A percentile compares a stretch with the other conserved stretches of the same genome.
Evolutionary conservation across 2,329 filamentous ascomycete genomes (phyloP).

Genomic region (Clarireedia homoeocarpa): DNA sequence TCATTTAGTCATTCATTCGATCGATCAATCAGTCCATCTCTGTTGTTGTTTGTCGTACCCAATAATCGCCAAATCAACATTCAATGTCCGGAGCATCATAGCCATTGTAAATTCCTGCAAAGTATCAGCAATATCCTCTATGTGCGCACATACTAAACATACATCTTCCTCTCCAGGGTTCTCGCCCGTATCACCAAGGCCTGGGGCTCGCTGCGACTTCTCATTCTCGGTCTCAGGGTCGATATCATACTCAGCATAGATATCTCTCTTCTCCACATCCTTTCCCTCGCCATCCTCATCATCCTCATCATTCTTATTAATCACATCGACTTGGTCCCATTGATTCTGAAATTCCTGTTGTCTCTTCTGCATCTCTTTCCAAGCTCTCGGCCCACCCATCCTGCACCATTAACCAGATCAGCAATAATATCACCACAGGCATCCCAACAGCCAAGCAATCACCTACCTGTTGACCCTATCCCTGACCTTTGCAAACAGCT

Average conservation of each 20-base stretch:
- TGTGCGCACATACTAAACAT: constrained; percentile 29
- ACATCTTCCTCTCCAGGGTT: constrained; percentile 34
- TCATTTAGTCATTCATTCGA: too few species aligned
- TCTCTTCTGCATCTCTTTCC: constrained; percentile 42
- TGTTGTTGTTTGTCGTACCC: constrained; percentile 52
- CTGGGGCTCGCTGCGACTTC: constrained; percentile 27
- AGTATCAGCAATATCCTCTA: constrained; percentile 7
- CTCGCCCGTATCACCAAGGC: constrained; percentile 29
- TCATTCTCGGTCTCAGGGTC: constrained; percentile 30
- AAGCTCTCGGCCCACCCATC: constrained; percentile 55
- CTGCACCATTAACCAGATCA: constrained; percentile 13
- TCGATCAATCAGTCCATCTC: constrained; percentile 46
- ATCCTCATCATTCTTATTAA: constrained; percentile 26
- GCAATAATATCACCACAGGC: not conserved
- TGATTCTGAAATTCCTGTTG: constrained; percentile 33
- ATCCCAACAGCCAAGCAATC: not conserved
- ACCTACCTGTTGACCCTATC: constrained; percentile 46
- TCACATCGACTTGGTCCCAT: constrained; percentile 32
- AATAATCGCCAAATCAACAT: constrained; percentile 54
- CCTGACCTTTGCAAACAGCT: constrained; percentile 53
- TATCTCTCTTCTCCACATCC: constrained; percentile 29
- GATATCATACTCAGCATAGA: constrained; percentile 28
- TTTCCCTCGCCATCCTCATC: constrained; percentile 32
- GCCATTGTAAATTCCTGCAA: constrained; percentile 58
- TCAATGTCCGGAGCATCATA: constrained; percentile 59